Percentiles rank a stretch among this genome's conserved stretches.
phyloP scores from a whole-genome alignment of 2,329 filamentous ascomycete genomes.

The Cordyceps cicadae region DNA sequence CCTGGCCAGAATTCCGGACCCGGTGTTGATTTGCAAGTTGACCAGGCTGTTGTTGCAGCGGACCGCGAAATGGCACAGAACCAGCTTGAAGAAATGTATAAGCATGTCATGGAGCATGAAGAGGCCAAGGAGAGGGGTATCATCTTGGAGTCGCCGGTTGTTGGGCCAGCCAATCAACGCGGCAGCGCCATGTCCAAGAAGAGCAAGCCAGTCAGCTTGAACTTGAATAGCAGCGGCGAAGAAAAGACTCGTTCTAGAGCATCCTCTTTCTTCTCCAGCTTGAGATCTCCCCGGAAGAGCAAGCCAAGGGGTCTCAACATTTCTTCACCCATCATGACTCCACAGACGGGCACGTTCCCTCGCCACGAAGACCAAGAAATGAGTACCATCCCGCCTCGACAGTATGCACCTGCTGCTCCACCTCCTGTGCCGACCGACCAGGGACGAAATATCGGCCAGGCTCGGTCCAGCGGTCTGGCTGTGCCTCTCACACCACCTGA shows the following conservation, averaged over 20 bases:
- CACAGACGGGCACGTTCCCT: conserved; percentile 51
- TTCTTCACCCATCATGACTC: conserved; percentile 58
- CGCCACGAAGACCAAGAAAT: conserved; percentile 48
- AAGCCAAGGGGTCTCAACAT: conserved; percentile 47
- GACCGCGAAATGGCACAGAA: conserved; percentile 69
- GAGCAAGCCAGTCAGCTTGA: conserved; percentile 42
- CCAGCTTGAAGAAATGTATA: conserved; percentile 86
- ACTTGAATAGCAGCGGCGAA: conserved; percentile 34
- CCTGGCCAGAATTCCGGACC: conserved; percentile 42
- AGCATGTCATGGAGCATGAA: conserved; percentile 85
- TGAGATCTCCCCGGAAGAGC: conserved; percentile 52
- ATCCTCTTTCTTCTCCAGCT: conserved; percentile 52
- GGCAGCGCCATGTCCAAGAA: conserved; percentile 33
- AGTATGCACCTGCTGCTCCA: conserved; percentile 49
- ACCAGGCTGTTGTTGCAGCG: conserved; percentile 64
- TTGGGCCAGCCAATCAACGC: conserved; percentile 18
- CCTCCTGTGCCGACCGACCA: conserved; percentile 47
- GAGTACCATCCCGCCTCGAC: conserved; percentile 47
- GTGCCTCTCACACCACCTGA: conserved; percentile 24
- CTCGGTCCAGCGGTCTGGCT: conserved; percentile 17
- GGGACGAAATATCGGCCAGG: conserved; percentile 25
- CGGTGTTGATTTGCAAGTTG: conserved; percentile 62
- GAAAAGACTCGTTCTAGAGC: conserved; percentile 48
- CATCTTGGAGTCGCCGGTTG: conserved; percentile 34
- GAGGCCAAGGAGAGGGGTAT: conserved; percentile 53